These are phyloP conservation scores for Panicum miliaceum DNA, from an alignment of 176 grass and related monocot species.

Conservation along the genomic window DNA sequence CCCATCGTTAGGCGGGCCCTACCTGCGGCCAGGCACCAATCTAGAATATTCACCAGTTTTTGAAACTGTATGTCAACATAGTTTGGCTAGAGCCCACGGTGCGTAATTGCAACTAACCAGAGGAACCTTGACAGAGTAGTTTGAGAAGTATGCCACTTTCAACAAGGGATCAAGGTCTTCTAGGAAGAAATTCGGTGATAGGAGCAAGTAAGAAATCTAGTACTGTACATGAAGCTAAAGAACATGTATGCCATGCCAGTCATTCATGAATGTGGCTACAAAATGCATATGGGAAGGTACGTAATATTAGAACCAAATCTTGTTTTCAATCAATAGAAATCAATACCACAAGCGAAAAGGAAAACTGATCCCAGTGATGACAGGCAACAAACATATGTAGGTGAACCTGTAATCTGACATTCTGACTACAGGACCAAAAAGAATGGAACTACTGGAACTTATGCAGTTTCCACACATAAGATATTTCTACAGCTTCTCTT, in stretches of 20 bases:
- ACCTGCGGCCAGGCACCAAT: too few relatives aligned
- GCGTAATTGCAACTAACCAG: background rate
- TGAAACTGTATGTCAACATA: background rate
- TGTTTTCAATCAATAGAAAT: background rate
- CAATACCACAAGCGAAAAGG: background rate
- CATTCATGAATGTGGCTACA: background rate
- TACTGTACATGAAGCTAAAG: constrained; percentile 25
- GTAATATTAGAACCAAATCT: background rate
- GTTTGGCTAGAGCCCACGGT: background rate
- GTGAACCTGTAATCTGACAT: constrained; percentile 24
- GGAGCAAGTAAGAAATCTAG: background rate
- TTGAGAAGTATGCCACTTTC: background rate
- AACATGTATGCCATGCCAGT: background rate
- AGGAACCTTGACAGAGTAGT: too few relatives aligned
- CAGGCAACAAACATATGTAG: background rate
- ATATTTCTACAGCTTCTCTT: background rate
- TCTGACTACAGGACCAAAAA: background rate
- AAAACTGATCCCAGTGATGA: background rate
- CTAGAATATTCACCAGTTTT: background rate
- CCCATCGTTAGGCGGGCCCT: too few relatives aligned
- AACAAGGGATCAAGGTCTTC: background rate
- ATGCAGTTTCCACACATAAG: constrained; percentile 1
- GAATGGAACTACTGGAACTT: background rate
- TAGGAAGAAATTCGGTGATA: background rate
- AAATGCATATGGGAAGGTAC: background rate